Base-by-base conservation (phyloP, 495 filamentous ascomycete species). In the Choiromyces venosus region DNA sequence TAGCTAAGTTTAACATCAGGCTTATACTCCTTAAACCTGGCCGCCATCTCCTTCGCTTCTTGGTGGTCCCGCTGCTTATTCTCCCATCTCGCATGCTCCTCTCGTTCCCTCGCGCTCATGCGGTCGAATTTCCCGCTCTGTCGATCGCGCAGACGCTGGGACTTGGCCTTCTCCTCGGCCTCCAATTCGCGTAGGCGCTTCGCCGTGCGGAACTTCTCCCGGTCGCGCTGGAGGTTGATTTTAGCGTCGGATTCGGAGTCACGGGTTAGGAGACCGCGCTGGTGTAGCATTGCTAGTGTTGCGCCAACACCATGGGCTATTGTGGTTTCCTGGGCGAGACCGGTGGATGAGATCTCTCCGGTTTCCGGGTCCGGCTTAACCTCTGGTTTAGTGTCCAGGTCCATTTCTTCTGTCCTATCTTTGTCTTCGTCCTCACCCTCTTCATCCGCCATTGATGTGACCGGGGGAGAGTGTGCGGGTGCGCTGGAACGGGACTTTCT, bases 1-100 rank as follows among this genome's bases (percentile, higher is more conserved):
- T 99, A 97, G 82, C 91, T 91, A 71, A 99, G 86, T 81, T 96
- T 88, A 37, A 99, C 89, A 79, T 91, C 89, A 3, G 95, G 95
- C 83, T 91, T 92, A 84, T 97, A 99, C 71, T 93, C 89, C 68
- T 88, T 87, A 84, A 94, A 99, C 66, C 94, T 86, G 70, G 94
- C 90, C 37, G 91, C 91, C 82, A 94, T 87, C 78, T 92, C 87
- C 69, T 91, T 87, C 19, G 92, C 89, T 76, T 95, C 91, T 67
- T 89, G 87, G 79, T 91, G 89, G 72, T 99, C 95, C 72, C 94
- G 90, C 73, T 88, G 86, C 74, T 90, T 91, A 84, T 98, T 99
- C 83, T 96, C 91, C 81, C 88, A 88, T 8, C 92, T 89, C 0
- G 92, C 90, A 83, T 92, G 89, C 70, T 96, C 93, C 81, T 99